These are phyloP conservation scores for Mallotus repandus DNA, from an alignment of 441 rosid genomes.

Conservation along the genomic window DNA sequence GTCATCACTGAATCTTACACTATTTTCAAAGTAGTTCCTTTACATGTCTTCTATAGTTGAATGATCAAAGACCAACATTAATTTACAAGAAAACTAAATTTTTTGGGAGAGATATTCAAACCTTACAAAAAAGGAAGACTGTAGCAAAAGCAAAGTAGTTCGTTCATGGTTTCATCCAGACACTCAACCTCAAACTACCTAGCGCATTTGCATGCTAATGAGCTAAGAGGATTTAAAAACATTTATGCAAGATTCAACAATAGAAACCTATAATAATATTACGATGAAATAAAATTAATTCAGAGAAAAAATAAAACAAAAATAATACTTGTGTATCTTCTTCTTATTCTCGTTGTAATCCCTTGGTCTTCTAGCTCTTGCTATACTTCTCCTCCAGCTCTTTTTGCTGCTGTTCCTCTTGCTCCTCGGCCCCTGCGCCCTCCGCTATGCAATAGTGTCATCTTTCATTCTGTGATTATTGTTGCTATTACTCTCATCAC, in stretches of 20 bases:
- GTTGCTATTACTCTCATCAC: too few relatives aligned
- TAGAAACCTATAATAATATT: constrained; percentile 56
- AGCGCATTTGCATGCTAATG: constrained; percentile 43
- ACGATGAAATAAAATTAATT: constrained; percentile 2
- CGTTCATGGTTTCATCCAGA: constrained; percentile 26
- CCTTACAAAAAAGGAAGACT: too few relatives aligned
- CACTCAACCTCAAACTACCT: constrained; percentile 34
- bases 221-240: constrained; percentile 52
- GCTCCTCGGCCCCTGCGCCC: constrained; percentile 56
- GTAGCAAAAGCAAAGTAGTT: too few relatives aligned
- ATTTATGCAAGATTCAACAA: constrained; percentile 48
- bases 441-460: constrained; percentile 60
- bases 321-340: constrained; percentile 27
- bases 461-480: too few relatives aligned
- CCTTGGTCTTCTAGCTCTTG: constrained; percentile 43
- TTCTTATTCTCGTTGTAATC: constrained; percentile 45
- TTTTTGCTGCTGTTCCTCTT: constrained; percentile 25
- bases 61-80: too few relatives aligned
- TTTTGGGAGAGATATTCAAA: too few relatives aligned
- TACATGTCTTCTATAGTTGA: too few relatives aligned
- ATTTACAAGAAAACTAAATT: too few relatives aligned
- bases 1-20: too few relatives aligned
- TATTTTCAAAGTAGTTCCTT: too few relatives aligned
- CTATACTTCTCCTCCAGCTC: constrained; percentile 21
- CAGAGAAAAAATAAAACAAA: not conserved